These are phyloP conservation scores for Rhinocladiella similis DNA, from an alignment of 2,329 filamentous ascomycete genomes.

Conservation along the genomic window DNA sequence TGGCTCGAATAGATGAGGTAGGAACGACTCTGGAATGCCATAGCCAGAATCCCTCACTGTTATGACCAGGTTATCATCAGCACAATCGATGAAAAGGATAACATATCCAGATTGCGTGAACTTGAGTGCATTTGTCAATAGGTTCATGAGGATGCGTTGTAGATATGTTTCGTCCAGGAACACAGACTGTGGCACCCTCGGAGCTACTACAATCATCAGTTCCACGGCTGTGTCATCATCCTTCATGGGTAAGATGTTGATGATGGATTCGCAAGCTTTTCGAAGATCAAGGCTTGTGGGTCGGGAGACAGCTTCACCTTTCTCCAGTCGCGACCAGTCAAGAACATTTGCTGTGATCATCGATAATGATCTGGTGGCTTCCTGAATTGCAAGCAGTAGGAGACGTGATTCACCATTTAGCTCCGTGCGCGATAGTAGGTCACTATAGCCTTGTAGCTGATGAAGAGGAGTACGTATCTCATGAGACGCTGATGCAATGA, in stretches of 20 bases:
- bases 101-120: conserved; percentile 58
- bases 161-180: conserved; percentile 39
- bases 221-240: conserved; percentile 36
- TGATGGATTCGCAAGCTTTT: conserved; percentile 36
- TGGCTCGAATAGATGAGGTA: conserved; percentile 67
- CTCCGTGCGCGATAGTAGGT: conserved; percentile 35
- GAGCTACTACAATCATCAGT: conserved; percentile 35
- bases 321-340: conserved; percentile 40
- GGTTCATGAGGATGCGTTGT: conserved; percentile 48
- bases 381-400: conserved; percentile 36
- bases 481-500: conserved; percentile 39
- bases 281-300: conserved; percentile 35
- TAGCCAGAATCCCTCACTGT: conserved; percentile 39
- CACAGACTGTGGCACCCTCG: conserved; percentile 34
- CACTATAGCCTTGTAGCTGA: conserved; percentile 39
- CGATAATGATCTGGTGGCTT: conserved; percentile 37
- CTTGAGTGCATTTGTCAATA: conserved; percentile 37
- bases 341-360: conserved; percentile 40
- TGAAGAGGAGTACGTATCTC: conserved; percentile 40
- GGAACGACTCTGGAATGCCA: conserved; percentile 50
- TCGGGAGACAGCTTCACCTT: conserved; percentile 34
- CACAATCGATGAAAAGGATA: conserved; percentile 55
- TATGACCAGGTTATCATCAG: conserved; percentile 58
- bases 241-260: conserved; percentile 35
- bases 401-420: conserved; percentile 35